Percentiles rank a stretch among this genome's conserved stretches.
Conservation (phyloP, 2,329 filamentous ascomycete species). For the Botrytis tulipae region DNA sequence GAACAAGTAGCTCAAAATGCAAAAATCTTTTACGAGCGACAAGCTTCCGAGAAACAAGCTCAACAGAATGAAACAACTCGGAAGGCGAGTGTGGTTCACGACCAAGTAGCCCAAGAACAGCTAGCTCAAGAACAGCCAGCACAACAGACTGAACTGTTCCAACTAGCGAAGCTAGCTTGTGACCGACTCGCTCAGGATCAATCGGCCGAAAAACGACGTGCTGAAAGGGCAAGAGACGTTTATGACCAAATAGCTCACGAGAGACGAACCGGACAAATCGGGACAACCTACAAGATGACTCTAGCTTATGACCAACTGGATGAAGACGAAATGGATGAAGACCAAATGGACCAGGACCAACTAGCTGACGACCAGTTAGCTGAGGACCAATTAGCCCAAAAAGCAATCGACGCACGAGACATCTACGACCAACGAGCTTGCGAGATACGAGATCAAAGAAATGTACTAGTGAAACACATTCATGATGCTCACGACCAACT, state of each 20-base stretch:
- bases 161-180: neutral
- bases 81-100: neutral
- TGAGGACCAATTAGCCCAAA: neutral
- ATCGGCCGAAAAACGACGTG: neutral
- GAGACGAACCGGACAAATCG: neutral
- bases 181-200: neutral
- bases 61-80: no score
- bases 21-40: neutral
- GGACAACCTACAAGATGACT: fast-evolving
- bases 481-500: neutral
- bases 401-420: neutral
- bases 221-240: neutral
- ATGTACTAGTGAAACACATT: neutral
- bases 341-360: neutral
- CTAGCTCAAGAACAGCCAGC: neutral
- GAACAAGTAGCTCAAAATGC: neutral
- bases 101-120: neutral
- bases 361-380: neutral
- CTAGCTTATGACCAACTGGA: neutral
- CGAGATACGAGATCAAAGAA: neutral
- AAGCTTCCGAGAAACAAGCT: no score
- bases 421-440: neutral
- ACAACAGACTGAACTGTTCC: neutral
- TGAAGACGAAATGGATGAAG: no score
- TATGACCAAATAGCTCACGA: neutral